A percentile compares a stretch with the other conserved stretches of the same genome.
Conservation (phyloP, 2,329 filamentous ascomycete genomes). For the Chrysoporthe deuterocubensis region DNA sequence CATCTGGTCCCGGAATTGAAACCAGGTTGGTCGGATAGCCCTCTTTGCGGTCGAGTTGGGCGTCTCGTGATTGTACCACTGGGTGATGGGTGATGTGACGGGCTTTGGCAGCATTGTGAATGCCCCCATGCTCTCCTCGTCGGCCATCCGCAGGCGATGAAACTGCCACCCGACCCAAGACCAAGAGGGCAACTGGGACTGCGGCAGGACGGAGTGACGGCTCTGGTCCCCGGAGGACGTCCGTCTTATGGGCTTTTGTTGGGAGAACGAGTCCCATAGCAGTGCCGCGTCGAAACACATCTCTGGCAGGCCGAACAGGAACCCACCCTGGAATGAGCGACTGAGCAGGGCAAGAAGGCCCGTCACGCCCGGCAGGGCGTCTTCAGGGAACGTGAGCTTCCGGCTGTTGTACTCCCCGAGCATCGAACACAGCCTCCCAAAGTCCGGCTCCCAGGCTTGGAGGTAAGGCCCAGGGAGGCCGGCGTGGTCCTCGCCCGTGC, state of each 20-base stretch:
- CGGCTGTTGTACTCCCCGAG: slow-evolving; percentile 24
- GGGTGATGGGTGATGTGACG: neutral
- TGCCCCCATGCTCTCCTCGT: slow-evolving; percentile 2
- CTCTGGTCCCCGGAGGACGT: neutral
- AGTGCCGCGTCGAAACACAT: slow-evolving; percentile 30
- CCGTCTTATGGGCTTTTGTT: neutral
- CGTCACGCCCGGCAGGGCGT: slow-evolving; percentile 25
- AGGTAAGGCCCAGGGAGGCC: neutral
- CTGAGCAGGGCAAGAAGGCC: slow-evolving; percentile 22
- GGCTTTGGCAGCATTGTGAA: neutral
- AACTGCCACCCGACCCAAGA: slow-evolving; percentile 19
- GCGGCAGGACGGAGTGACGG: neutral
- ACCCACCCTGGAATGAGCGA: slow-evolving; percentile 28
- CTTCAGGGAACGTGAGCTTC: slow-evolving; percentile 26
- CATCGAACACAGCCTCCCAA: neutral
- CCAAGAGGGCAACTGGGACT: slow-evolving; percentile 13
- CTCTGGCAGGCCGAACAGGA: slow-evolving; percentile 31
- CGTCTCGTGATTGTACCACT: slow-evolving; percentile 12
- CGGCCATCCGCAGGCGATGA: neutral
- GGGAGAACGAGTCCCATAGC: slow-evolving; percentile 20
- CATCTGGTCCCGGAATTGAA: neutral
- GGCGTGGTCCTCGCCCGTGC: neutral
- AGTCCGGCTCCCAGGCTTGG: neutral
- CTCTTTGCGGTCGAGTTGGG: neutral
- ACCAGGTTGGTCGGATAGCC: neutral